Evolutionary conservation across 495 filamentous ascomycete genomes (phyloP).

Genomic region (Xylaria cubensis): DNA sequence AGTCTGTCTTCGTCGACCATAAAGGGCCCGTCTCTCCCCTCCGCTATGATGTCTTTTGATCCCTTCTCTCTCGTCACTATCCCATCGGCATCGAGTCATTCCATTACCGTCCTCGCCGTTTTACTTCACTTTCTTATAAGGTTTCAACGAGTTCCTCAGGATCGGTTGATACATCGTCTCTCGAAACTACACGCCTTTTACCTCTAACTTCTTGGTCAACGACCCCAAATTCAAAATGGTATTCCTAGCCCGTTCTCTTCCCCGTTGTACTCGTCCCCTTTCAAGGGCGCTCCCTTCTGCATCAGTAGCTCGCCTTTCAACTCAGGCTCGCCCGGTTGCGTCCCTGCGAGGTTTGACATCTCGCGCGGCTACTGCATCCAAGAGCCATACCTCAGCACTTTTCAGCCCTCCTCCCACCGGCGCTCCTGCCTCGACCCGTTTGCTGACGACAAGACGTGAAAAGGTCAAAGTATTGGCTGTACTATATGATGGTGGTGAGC

Average conservation of each 20-base stretch:
- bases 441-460: slow-evolving; percentile 57
- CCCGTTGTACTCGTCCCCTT: slow-evolving; percentile 41
- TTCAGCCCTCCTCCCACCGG: slow-evolving; percentile 23
- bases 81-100: neutral
- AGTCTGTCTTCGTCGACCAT: slow-evolving; percentile 33
- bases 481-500: slow-evolving; percentile 62
- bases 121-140: neutral
- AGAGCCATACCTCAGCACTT: slow-evolving; percentile 33
- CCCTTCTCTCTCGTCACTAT: slow-evolving; percentile 32
- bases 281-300: slow-evolving; percentile 33
- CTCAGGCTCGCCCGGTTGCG: slow-evolving; percentile 36
- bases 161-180: neutral
- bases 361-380: slow-evolving; percentile 34
- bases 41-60: slow-evolving; percentile 20
- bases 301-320: slow-evolving; percentile 41
- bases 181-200: neutral
- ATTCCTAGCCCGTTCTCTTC: slow-evolving; percentile 51
- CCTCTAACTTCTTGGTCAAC: slow-evolving; percentile 25
- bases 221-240: slow-evolving; percentile 56
- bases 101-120: neutral
- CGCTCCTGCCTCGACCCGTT: slow-evolving; percentile 39
- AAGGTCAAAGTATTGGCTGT: slow-evolving; percentile 65
- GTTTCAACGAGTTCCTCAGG: neutral
- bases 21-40: slow-evolving; percentile 36
- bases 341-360: slow-evolving; percentile 39